Conservation (phyloP, 2,329 filamentous ascomycete species). For the Pestalotiopsis sp. region DNA sequence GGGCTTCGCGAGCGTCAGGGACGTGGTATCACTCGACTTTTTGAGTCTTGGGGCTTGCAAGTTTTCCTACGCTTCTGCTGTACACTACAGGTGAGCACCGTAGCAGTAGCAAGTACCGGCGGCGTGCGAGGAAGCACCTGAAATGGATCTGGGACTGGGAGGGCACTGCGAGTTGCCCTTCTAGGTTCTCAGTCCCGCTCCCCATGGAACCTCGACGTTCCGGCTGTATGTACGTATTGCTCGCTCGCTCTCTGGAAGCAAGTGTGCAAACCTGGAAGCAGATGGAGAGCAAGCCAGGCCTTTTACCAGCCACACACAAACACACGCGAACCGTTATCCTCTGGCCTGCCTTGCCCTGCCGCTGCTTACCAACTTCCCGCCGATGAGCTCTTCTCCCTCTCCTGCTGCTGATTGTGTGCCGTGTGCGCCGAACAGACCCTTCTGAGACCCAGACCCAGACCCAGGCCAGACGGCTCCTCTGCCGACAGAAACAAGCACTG, state of each 20-base stretch:
- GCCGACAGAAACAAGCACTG: not conserved
- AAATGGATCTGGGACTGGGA: slow-evolving; percentile 3
- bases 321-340: not conserved
- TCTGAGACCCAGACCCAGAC: not conserved
- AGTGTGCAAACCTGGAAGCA: not conserved
- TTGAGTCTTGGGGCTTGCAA: too few relatives aligned
- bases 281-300: not conserved
- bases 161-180: slow-evolving; percentile 3
- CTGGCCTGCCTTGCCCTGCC: not conserved
- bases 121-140: slow-evolving; percentile 2
- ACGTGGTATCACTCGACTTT: not conserved
- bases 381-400: not conserved
- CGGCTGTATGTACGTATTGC: not conserved
- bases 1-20: too few relatives aligned
- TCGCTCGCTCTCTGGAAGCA: not conserved
- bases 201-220: slow-evolving; percentile 9
- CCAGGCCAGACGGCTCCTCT: not conserved
- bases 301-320: not conserved
- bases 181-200: slow-evolving; percentile 1
- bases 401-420: not conserved
- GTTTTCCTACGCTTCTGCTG: too few relatives aligned
- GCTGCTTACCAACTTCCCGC: not conserved
- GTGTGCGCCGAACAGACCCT: not conserved
- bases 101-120: not conserved
- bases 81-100: too few relatives aligned